A percentile compares a stretch with the other conserved stretches of the same genome.
phyloP scores from a whole-genome alignment of 192 early-diverging fungal species.

The Podila minutissima region DNA sequence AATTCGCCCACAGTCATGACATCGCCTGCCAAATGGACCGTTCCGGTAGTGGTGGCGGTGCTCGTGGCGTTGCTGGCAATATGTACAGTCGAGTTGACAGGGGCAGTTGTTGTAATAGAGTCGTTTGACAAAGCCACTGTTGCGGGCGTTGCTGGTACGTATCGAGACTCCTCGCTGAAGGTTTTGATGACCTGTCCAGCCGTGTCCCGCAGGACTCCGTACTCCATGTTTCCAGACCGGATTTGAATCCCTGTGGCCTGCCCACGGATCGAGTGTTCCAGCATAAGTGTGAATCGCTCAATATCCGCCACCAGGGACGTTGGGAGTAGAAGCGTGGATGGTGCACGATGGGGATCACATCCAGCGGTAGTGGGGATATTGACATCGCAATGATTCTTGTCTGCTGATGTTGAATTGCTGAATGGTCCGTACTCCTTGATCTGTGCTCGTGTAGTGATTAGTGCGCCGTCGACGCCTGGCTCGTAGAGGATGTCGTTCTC shows the following conservation, averaged over 20 bases:
- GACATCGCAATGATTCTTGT: slow-evolving; percentile 8
- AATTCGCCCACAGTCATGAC: slow-evolving; percentile 50
- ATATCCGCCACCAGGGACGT: slow-evolving; percentile 51
- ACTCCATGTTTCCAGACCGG: slow-evolving; percentile 52
- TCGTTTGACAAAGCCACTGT: neutral
- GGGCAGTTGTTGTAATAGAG: too few relatives aligned
- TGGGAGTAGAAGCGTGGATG: slow-evolving; percentile 5
- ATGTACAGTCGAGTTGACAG: too few relatives aligned
- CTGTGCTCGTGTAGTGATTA: slow-evolving; percentile 46
- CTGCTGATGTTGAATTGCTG: neutral
- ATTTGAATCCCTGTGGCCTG: slow-evolving; percentile 46
- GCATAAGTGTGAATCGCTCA: slow-evolving; percentile 53
- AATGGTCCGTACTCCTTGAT: slow-evolving; percentile 37
- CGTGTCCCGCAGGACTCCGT: slow-evolving; percentile 27
- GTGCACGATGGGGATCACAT: slow-evolving; percentile 25
- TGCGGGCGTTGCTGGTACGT: slow-evolving; percentile 4
- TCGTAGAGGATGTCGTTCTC: slow-evolving; percentile 46
- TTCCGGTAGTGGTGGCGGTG: neutral
- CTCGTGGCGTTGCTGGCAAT: neutral
- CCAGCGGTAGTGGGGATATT: slow-evolving; percentile 20
- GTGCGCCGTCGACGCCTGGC: slow-evolving; percentile 33
- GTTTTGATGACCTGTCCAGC: slow-evolving; percentile 29
- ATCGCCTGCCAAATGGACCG: slow-evolving; percentile 37
- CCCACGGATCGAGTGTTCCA: slow-evolving; percentile 55
- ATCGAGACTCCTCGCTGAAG: slow-evolving; percentile 30